These are phyloP conservation scores for Colletotrichum sp. DNA, from an alignment of 2,329 filamentous ascomycete genomes.

Conservation along the genomic window DNA sequence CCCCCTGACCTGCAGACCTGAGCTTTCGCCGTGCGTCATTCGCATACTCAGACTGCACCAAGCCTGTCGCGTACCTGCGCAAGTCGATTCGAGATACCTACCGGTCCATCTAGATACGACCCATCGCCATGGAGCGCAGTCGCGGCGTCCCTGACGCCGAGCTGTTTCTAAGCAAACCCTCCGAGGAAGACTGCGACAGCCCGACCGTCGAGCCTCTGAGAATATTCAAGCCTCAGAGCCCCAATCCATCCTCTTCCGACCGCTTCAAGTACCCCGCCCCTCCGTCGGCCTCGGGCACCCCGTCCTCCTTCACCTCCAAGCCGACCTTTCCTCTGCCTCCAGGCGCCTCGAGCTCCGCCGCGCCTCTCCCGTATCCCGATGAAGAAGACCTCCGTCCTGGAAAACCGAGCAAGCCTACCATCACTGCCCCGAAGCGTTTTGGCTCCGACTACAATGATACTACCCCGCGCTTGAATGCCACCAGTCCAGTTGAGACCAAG, in stretches of 20 bases:
- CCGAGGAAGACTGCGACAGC: constrained; percentile 63
- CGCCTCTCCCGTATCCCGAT: constrained; percentile 74
- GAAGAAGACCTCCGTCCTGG: constrained; percentile 60
- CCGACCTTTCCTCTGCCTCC: constrained; percentile 69
- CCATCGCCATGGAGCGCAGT: constrained; percentile 51
- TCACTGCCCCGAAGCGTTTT: constrained; percentile 48
- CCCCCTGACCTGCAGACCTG: constrained; percentile 14
- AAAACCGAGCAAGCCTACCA: constrained; percentile 42
- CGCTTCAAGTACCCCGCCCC: constrained; percentile 59
- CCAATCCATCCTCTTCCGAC: constrained; percentile 53
- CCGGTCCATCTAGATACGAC: constrained; percentile 21
- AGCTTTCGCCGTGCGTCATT: constrained; percentile 16
- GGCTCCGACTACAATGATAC: constrained; percentile 54
- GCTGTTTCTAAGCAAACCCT: constrained; percentile 76
- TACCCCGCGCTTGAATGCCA: constrained; percentile 56
- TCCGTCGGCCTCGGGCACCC: constrained; percentile 39
- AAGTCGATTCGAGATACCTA: constrained; percentile 19
- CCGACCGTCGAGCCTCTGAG: constrained; percentile 83
- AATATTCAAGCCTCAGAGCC: constrained; percentile 80
- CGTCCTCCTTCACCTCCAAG: constrained; percentile 48
- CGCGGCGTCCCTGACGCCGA: constrained; percentile 79
- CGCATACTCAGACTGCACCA: constrained; percentile 1
- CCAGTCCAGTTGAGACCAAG: constrained; percentile 60
- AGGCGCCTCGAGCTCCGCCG: constrained; percentile 73
- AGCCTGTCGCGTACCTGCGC: constrained; percentile 24